Base-by-base conservation (phyloP, 2,329 filamentous ascomycete genomes). In the Fusarium compactum region DNA sequence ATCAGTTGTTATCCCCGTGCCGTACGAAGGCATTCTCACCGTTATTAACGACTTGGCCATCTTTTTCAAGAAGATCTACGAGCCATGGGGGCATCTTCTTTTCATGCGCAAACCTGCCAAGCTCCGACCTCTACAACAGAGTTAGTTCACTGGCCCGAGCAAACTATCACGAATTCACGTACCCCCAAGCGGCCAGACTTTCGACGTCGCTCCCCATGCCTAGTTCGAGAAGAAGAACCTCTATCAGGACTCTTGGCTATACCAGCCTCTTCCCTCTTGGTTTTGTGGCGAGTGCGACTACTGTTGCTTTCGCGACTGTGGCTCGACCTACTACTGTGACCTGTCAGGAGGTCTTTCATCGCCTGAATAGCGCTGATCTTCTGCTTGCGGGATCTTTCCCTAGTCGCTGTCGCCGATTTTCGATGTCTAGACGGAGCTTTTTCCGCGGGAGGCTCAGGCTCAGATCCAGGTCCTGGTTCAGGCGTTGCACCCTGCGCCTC, bases 51-150 rank as follows among this genome's bases (percentile, higher is more conserved):
- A 86, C 81, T 57, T 87, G 86, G 15, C 87, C 87, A 18, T 89
- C 85, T 44, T 84, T 85, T 66, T 89, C 83, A 3, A 95, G 83
- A 68, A 92, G 81, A 16, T 83, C 83, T 18, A 86, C 84, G 2
- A 95, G 85, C 88, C 89, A 92, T 11, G 83, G 80, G 0, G 92
- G 92, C 92, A 95, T 95, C 70, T 87, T 85, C 43, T 90, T 87
- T 78, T 95, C 92, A 71, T 92, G 84, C 2, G 91, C 91, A 79
- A 92, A 89, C 27, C 89, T 88, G 0, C 92, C 92, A 16, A 95
- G 82, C 74, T 94, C 90, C 76, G 84, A 81, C 85, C 86, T 85
- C 78, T 86, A 53, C 14, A n/a, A 10, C 27, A 27, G 50, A 71
- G 57, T 29, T 34, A 62, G 44, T 27, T 53, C n/a, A 43, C 18